Conservation (phyloP, 352 stramenopile genomes). For the Achlya hypogyna region DNA sequence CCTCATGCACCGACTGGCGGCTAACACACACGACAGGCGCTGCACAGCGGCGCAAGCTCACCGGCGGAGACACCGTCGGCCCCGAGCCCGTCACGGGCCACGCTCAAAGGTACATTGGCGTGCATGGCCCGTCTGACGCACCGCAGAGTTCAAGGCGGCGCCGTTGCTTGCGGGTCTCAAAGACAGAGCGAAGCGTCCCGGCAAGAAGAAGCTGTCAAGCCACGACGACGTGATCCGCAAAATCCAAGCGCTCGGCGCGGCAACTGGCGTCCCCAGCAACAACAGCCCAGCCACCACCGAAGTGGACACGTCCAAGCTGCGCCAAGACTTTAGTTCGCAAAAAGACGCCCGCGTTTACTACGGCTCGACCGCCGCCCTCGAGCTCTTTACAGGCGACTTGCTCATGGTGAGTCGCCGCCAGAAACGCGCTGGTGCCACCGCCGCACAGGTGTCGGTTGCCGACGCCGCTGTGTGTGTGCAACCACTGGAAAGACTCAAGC, state of each 20-base stretch:
- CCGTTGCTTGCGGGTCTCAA: neutral
- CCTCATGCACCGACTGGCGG: neutral
- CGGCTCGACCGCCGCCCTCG: constrained; percentile 8
- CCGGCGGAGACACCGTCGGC: neutral
- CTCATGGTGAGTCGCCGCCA: neutral
- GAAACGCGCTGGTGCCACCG: neutral
- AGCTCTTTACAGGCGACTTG: constrained; percentile 16
- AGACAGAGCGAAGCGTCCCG: neutral
- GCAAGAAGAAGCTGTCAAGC: constrained; percentile 9
- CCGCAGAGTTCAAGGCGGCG: neutral
- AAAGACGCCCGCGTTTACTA: constrained; percentile 14
- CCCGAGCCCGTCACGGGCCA: too few species aligned
- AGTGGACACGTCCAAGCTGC: constrained; percentile 12
- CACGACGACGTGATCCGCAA: constrained; percentile 6
- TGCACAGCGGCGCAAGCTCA: neutral
- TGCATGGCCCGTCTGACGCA: neutral
- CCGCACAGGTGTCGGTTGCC: constrained; percentile 9
- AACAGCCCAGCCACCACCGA: neutral
- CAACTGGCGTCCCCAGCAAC: neutral
- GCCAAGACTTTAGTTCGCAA: constrained; percentile 17
- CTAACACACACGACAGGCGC: neutral
- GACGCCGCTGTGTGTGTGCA: constrained; percentile 54
- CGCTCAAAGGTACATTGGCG: neutral
- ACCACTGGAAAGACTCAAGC: constrained; percentile 46
- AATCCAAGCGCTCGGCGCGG: constrained; percentile 1